Conservation (phyloP, 768 basidiomycete species). For the Phylloporus sp. region DNA sequence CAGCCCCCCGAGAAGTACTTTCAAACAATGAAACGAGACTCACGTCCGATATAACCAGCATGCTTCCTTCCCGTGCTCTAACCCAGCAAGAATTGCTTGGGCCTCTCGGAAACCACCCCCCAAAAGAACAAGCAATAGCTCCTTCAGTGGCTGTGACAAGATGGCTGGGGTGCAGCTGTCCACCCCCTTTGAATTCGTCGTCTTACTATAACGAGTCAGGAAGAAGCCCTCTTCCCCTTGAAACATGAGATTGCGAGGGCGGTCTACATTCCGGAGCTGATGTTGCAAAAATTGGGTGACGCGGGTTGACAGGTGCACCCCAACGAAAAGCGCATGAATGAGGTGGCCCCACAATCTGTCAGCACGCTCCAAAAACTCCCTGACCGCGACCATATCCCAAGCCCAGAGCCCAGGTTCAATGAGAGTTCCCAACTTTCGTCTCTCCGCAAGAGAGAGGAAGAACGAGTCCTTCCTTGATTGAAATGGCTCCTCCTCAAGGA, state of each 20-base stretch:
- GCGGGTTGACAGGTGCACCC: not conserved
- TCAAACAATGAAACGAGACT: not conserved
- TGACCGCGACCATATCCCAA: not conserved
- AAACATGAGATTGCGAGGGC: not conserved
- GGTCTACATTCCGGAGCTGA: conserved; percentile 2
- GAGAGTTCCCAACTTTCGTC: not conserved
- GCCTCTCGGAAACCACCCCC: not conserved
- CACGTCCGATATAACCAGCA: not conserved
- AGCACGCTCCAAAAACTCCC: not conserved
- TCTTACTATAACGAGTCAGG: not conserved
- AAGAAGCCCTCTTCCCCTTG: not conserved
- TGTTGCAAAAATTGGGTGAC: conserved; percentile 4
- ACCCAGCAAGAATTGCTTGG: not conserved
- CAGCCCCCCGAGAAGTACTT: not conserved
- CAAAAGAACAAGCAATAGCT: not conserved
- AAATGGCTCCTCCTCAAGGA: not conserved
- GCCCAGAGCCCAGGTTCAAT: not conserved
- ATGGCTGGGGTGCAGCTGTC: not conserved
- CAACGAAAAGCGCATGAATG: not conserved
- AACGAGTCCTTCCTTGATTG: not conserved
- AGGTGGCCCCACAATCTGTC: conserved; percentile 1
- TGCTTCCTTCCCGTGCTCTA: not conserved
- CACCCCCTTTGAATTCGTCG: not conserved
- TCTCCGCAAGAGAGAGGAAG: not conserved
- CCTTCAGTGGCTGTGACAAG: not conserved